These are phyloP conservation scores for Xerocomellus intermedius DNA, from an alignment of 768 basidiomycete species.

Conservation along the genomic window DNA sequence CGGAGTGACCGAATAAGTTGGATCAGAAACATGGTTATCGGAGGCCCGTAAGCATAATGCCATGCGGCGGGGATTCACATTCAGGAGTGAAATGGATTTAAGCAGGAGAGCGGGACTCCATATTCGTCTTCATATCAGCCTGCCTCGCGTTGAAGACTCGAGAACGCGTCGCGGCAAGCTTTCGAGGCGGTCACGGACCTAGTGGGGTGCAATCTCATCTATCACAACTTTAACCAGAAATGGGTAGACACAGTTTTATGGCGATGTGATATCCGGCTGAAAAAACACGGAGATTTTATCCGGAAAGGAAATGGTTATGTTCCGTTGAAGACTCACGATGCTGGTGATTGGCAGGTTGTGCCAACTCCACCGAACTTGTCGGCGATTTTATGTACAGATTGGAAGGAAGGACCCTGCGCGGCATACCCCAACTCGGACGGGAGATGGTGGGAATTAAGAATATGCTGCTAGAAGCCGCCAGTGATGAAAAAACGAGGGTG, in stretches of 20 bases:
- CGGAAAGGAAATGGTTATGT: not conserved
- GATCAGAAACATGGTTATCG: not conserved
- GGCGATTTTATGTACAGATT: not conserved
- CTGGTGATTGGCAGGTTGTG: conserved; percentile 1
- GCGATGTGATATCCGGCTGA: not conserved
- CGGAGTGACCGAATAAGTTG: not conserved
- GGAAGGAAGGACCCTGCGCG: not conserved
- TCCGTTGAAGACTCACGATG: not conserved
- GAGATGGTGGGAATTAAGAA: not conserved
- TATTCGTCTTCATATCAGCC: not conserved
- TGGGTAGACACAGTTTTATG: not conserved
- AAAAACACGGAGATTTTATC: not conserved
- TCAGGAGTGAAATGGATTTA: not conserved
- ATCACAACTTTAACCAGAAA: not conserved
- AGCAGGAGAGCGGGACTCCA: not conserved
- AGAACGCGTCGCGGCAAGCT: not conserved
- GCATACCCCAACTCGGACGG: not conserved
- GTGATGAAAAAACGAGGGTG: not conserved
- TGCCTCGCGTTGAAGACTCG: not conserved
- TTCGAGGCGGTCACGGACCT: not conserved
- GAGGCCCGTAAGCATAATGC: not conserved
- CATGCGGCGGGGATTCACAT: not conserved
- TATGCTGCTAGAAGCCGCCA: not conserved
- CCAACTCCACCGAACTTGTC: conserved; percentile 7
- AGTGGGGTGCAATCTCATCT: too few relatives aligned